Base-by-base conservation (phyloP, 2,329 filamentous ascomycete genomes). In the Colletotrichum sp. region DNA sequence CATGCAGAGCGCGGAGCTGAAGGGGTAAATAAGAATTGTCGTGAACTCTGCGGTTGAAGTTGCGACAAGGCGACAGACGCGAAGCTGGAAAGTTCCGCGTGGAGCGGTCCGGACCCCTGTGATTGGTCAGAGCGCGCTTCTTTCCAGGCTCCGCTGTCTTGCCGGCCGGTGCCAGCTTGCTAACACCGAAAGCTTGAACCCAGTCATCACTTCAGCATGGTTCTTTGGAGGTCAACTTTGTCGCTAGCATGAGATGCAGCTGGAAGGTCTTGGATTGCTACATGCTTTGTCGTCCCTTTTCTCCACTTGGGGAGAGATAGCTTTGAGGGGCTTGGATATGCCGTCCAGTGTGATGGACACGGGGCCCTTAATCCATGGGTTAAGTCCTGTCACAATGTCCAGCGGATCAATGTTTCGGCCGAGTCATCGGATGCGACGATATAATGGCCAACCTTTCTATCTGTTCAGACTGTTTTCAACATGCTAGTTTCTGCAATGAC, bases 31-130 rank as follows among this genome's bases (percentile, higher is more conserved):
- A 44, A 30, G 15, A 24, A 32, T n/a, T 34, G 49, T n/a, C 3
- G 30, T 15, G 32, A 59, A 13, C 16, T 18, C 10, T 13, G 49
- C 7, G 30, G 70, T 69, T 71, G 69, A 57, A 60, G 74, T 76
- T 73, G 74, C 59, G 57, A 52, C 44, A 6, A 60, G 65, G 59
- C 65, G 24, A 24, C 26, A 28, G 21, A 55, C 65, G 69, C 73
- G 73, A 63, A 64, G 63, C 59, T 74, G 74, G 74, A 76, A 69
- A 76, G 71, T 76, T 76, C 74, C 74, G 74, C 36, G 64, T 60
- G 74, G 70, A 63, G 64, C 15, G 9, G 21, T 28, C 16, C 6
- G 44, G 26, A 7, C 64, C 16, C 16, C 44, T 28, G 5, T 76
- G 74, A 76, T 76, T 76, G 74, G 74, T 69, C 30, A 60, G 18